phyloP scores from a whole-genome alignment of 2,329 filamentous ascomycete genomes.

The Tolypocladium inflatum region DNA sequence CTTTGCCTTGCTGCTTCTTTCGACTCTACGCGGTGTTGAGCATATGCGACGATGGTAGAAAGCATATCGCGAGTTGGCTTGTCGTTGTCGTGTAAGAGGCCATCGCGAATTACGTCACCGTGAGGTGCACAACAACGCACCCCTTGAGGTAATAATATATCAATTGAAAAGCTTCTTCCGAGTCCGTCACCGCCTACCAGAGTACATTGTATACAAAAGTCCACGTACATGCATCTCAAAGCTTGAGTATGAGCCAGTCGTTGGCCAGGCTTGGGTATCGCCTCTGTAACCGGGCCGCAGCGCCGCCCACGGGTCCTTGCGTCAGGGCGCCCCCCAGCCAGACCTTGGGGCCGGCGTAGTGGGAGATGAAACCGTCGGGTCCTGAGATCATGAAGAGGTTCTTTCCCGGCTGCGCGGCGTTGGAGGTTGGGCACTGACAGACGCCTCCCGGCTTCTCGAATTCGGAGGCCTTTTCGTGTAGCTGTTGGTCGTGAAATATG shows the following conservation, averaged over 20 bases:
- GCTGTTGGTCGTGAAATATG: conserved; percentile 18
- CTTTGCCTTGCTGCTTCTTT: neutral
- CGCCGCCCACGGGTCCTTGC: conserved; percentile 65
- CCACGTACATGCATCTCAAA: conserved; percentile 19
- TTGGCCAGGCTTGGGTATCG: conserved; percentile 23
- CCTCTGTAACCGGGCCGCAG: conserved; percentile 51
- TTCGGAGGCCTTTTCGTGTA: conserved; percentile 19
- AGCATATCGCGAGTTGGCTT: neutral
- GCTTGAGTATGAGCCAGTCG: conserved; percentile 45
- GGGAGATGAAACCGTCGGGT: conserved; percentile 77
- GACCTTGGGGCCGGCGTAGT: conserved; percentile 69
- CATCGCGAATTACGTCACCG: neutral
- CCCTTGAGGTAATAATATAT: too few species aligned
- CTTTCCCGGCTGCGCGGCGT: conserved; percentile 28
- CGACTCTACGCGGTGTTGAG: neutral
- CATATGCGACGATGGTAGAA: neutral
- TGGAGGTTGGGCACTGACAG: conserved; percentile 14
- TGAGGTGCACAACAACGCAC: neutral
- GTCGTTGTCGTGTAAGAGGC: neutral
- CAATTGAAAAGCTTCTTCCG: neutral
- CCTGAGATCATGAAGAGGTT: conserved; percentile 79
- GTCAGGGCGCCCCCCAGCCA: conserved; percentile 64
- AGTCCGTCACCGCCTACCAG: neutral
- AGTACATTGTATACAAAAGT: conserved; percentile 1
- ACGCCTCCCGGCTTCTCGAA: conserved; percentile 16